These are phyloP conservation scores for Wickerhamiella parazyma DNA, from an alignment of 805 yeast genomes.

Conservation along the genomic window DNA sequence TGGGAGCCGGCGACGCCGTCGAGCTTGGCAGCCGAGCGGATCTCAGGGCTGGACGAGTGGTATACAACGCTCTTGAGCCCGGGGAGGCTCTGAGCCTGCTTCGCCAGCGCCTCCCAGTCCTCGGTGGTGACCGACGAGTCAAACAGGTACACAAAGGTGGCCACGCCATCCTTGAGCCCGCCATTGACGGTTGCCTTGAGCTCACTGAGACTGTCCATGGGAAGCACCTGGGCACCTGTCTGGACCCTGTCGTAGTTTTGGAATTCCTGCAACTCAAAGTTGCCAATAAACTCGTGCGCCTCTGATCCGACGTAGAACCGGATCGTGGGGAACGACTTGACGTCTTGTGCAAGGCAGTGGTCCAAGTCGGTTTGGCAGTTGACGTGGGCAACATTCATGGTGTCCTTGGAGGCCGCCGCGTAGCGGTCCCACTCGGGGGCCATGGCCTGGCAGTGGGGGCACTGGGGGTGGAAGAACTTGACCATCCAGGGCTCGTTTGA, in stretches of 20 bases:
- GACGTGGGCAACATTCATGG: slow-evolving; percentile 29
- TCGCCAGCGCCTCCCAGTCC: slow-evolving; percentile 28
- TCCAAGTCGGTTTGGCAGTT: slow-evolving; percentile 27
- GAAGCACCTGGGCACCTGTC: slow-evolving; percentile 21
- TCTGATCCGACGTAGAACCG: slow-evolving; percentile 13
- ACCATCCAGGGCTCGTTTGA: slow-evolving; percentile 29
- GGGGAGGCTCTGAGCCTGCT: slow-evolving; percentile 20
- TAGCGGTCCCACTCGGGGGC: slow-evolving; percentile 28
- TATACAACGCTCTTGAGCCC: slow-evolving; percentile 14
- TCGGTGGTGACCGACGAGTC: slow-evolving; percentile 28
- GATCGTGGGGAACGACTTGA: slow-evolving; percentile 20
- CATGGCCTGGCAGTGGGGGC: slow-evolving; percentile 29
- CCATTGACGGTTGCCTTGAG: slow-evolving; percentile 18
- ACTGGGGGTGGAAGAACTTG: slow-evolving; percentile 30
- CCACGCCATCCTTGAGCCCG: slow-evolving; percentile 18
- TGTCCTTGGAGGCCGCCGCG: slow-evolving; percentile 22
- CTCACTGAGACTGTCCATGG: slow-evolving; percentile 19
- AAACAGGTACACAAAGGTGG: slow-evolving; percentile 28
- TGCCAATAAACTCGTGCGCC: slow-evolving; percentile 19
- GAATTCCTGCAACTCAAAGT: slow-evolving; percentile 24
- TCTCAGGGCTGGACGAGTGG: slow-evolving; percentile 13
- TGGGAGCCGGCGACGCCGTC: slow-evolving; percentile 17
- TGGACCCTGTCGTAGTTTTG: slow-evolving; percentile 22
- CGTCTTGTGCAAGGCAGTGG: slow-evolving; percentile 25
- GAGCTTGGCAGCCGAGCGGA: slow-evolving; percentile 9